phyloP scores from a whole-genome alignment of 768 basidiomycete genomes.

The Gymnopilus junonius region DNA sequence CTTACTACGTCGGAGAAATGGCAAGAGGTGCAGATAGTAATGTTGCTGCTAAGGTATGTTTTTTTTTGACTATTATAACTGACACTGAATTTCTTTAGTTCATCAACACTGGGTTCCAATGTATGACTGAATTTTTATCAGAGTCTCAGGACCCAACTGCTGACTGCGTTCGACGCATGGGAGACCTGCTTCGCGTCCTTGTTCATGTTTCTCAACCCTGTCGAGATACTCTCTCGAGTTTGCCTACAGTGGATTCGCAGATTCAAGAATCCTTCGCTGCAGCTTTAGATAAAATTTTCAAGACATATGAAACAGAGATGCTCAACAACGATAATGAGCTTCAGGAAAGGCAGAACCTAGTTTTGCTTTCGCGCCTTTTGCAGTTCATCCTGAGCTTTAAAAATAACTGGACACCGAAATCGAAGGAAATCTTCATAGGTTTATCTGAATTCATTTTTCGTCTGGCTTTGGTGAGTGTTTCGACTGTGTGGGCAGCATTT shows the following conservation, averaged over 20 bases:
- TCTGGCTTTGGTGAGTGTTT: slow-evolving; percentile 52
- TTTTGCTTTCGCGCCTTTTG: slow-evolving; percentile 67
- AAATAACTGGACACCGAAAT: slow-evolving; percentile 55
- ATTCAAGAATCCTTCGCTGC: slow-evolving; percentile 63
- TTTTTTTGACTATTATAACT: not conserved
- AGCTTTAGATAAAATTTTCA: slow-evolving; percentile 51
- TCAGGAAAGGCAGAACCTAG: slow-evolving; percentile 40
- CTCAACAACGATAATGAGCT: slow-evolving; percentile 20
- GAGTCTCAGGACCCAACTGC: slow-evolving; percentile 33
- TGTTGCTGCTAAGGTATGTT: slow-evolving; percentile 68
- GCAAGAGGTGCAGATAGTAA: slow-evolving; percentile 66
- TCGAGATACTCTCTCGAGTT: slow-evolving; percentile 45
- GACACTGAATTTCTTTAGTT: slow-evolving; percentile 48
- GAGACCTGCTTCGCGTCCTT: slow-evolving; percentile 72
- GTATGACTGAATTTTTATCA: slow-evolving; percentile 59
- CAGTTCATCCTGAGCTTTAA: slow-evolving; percentile 77
- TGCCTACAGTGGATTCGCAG: slow-evolving; percentile 53
- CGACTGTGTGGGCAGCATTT: not conserved
- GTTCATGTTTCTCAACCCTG: slow-evolving; percentile 72
- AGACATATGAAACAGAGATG: slow-evolving; percentile 41
- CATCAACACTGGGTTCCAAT: slow-evolving; percentile 73
- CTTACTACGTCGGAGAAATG: slow-evolving; percentile 85
- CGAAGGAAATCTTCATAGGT: slow-evolving; percentile 48
- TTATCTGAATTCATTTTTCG: slow-evolving; percentile 51
- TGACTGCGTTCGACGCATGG: slow-evolving; percentile 55